Conservation (phyloP, 495 filamentous ascomycete species). For the Aspergillus diversus region DNA sequence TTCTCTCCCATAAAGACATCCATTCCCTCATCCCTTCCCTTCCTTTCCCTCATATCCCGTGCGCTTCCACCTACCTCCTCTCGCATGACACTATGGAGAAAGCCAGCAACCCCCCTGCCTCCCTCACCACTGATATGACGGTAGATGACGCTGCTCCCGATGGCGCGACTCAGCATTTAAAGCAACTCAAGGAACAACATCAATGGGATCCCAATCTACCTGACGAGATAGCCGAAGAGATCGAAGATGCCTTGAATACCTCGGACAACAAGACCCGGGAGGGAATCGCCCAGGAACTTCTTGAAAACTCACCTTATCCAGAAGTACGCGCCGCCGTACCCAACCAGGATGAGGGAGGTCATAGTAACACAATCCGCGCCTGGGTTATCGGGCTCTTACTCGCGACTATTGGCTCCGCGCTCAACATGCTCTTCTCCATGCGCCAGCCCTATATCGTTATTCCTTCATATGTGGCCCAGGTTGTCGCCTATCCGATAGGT, state of each 20-base stretch:
- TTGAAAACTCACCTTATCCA: constrained; percentile 72
- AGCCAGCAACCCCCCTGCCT: constrained; percentile 30
- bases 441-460: constrained; percentile 68
- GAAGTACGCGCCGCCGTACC: constrained; percentile 54
- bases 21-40: constrained; percentile 10
- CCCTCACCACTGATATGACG: constrained; percentile 25
- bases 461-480: constrained; percentile 68
- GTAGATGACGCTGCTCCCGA: constrained; percentile 51
- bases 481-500: constrained; percentile 71
- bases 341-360: constrained; percentile 66
- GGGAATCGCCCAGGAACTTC: constrained; percentile 58
- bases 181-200: constrained; percentile 59
- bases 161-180: constrained; percentile 40
- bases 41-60: neutral
- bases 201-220: constrained; percentile 73
- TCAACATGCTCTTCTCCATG: constrained; percentile 75
- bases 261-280: constrained; percentile 55
- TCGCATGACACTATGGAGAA: constrained; percentile 32
- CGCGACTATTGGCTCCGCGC: constrained; percentile 64
- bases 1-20: neutral
- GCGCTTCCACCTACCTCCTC: too few species aligned
- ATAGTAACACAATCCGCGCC: constrained; percentile 70
- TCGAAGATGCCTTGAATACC: constrained; percentile 61
- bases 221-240: constrained; percentile 61
- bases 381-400: constrained; percentile 73